phyloP scores from a whole-genome alignment of 768 basidiomycete species.

The Russula emetica region DNA sequence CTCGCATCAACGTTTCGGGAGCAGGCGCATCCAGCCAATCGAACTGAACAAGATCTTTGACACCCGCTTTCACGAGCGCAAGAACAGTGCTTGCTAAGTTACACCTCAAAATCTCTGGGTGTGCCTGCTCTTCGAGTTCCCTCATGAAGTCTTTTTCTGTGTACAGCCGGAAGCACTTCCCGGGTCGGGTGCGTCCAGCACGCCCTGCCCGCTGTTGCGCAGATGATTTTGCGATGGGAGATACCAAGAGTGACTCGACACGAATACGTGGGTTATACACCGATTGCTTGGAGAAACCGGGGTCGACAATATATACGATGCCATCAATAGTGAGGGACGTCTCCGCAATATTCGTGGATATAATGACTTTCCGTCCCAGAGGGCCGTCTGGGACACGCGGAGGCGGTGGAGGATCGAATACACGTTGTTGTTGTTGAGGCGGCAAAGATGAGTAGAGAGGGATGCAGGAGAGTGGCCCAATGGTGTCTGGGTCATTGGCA shows the following conservation, averaged over 20 bases:
- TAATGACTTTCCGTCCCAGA: constrained; percentile 87
- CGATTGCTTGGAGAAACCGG: constrained; percentile 96
- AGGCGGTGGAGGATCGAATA: constrained; percentile 84
- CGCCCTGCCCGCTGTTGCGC: constrained; percentile 96
- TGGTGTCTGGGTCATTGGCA: constrained; percentile 62
- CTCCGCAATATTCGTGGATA: constrained; percentile 97
- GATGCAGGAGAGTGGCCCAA: constrained; percentile 86
- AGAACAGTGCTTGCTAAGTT: constrained; percentile 92
- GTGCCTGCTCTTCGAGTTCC: constrained; percentile 94
- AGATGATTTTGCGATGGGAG: constrained; percentile 93
- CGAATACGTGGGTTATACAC: constrained; percentile 97
- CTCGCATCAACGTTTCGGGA: constrained; percentile 95
- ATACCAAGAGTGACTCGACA: constrained; percentile 89
- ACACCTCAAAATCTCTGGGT: constrained; percentile 91
- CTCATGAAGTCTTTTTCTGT: constrained; percentile 96
- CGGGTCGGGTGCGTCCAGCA: constrained; percentile 92
- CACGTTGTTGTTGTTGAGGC: constrained; percentile 90
- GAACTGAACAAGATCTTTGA: constrained; percentile 87
- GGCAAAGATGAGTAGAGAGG: constrained; percentile 95
- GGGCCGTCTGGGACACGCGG: constrained; percentile 60
- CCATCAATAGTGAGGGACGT: constrained; percentile 97
- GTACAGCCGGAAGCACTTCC: constrained; percentile 95
- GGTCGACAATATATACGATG: constrained; percentile 97
- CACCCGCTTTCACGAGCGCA: constrained; percentile 88
- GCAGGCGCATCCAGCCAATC: constrained; percentile 92